phyloP scores from a whole-genome alignment of 495 filamentous ascomycete genomes.

The Neurospora sp. region DNA sequence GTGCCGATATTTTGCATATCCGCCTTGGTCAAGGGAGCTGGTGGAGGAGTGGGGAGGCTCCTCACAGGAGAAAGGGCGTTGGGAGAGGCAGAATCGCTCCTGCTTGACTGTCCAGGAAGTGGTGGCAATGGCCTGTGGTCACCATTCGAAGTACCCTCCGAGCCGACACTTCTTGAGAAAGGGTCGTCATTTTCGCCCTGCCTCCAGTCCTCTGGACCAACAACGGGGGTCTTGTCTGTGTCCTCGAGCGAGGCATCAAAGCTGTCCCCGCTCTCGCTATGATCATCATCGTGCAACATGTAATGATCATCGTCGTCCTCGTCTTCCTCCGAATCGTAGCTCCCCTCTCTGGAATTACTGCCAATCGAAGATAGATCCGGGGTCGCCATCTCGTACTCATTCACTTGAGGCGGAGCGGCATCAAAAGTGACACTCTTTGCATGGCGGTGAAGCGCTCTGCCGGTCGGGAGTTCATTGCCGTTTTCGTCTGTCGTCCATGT shows the following conservation, averaged over 20 bases:
- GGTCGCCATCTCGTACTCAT: constrained; percentile 96
- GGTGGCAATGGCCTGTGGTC: constrained; percentile 71
- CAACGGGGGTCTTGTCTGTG: constrained; percentile 91
- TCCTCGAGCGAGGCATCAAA: constrained; percentile 92
- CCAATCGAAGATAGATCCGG: constrained; percentile 85
- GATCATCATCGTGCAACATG: constrained; percentile 51
- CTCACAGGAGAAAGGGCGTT: constrained; percentile 49
- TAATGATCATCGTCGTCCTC: constrained; percentile 67
- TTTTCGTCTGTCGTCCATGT: constrained; percentile 61
- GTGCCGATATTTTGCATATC: constrained; percentile 61
- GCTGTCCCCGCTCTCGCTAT: constrained; percentile 76
- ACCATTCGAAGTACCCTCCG: constrained; percentile 54
- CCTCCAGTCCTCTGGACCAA: constrained; percentile 91
- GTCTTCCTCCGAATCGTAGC: constrained; percentile 75
- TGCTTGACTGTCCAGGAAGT: constrained; percentile 40
- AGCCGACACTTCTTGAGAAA: constrained; percentile 60
- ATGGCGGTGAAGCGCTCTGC: constrained; percentile 60
- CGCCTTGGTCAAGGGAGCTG: constrained; percentile 53
- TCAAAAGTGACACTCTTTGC: constrained; percentile 96
- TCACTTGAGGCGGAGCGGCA: constrained; percentile 82
- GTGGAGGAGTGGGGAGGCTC: constrained; percentile 56
- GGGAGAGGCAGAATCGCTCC: constrained; percentile 29
- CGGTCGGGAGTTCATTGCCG: constrained; percentile 43
- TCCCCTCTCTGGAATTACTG: constrained; percentile 79
- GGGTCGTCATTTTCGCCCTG: constrained; percentile 63